Evolutionary conservation across 2,329 filamentous ascomycete genomes (phyloP).

Genomic region (Diaporthe batatas): DNA sequence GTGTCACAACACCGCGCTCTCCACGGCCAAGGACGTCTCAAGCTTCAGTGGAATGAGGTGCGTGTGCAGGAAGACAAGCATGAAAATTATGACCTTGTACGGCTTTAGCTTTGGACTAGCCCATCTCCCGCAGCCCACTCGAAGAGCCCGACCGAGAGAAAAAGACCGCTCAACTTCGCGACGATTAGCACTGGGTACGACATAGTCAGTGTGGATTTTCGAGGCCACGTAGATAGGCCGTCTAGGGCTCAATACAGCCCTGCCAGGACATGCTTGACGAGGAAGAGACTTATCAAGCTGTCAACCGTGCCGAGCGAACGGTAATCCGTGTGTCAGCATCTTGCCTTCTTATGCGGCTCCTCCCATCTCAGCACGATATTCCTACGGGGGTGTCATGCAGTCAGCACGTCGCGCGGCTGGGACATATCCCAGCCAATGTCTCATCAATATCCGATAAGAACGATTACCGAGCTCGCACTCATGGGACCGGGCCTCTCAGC

Average conservation of each 20-base stretch:
- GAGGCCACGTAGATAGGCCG: background rate
- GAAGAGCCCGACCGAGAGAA: background rate
- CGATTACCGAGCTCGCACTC: background rate
- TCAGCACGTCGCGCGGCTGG: constrained; percentile 20
- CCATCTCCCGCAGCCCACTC: background rate
- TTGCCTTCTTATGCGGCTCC: background rate
- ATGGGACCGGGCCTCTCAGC: background rate
- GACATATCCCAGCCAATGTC: background rate
- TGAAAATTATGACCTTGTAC: background rate
- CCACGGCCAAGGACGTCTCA: background rate
- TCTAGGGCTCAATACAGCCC: background rate
- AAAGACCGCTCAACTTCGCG: background rate
- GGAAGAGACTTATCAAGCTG: background rate
- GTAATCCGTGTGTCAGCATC: background rate
- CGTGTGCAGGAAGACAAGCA: background rate
- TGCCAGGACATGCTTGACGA: background rate
- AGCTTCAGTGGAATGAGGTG: background rate
- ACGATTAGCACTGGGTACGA: background rate
- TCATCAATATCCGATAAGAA: background rate
- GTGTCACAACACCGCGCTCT: background rate
- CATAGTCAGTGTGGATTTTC: background rate
- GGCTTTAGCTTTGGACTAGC: background rate
- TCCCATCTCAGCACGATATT: constrained; percentile 3
- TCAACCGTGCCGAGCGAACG: background rate
- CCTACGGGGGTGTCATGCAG: constrained; percentile 1